Evolutionary conservation across 257 asterid species (phyloP), one percentile per base, ranked within the genome.

Genomic region (Plantago ovata): DNA sequence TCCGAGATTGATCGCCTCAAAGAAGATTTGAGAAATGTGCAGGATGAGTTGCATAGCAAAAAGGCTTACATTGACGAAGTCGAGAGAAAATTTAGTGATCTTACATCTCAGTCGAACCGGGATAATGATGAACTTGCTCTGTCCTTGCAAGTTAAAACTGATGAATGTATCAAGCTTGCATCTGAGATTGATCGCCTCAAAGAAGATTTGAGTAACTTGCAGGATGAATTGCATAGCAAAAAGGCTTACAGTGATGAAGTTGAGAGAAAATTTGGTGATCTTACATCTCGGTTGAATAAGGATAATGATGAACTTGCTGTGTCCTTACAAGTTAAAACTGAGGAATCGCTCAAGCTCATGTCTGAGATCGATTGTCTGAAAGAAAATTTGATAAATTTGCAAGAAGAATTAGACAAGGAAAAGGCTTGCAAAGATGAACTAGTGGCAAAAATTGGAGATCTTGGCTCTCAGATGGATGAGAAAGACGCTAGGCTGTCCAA

Each of bases 281-380:
- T 91, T 53, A 70, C 76, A 44, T 73, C 70, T 47, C 80, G 73
- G 58, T 71, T 79, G 76, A 75, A 70, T 44, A 63, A 66, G 71
- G 89, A 80, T 65, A 87, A 84, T 65, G 72, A 77, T 63, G 77
- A 80, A 63, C 82, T 91, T 45, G 40, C 56, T 13, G 55, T 61
- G 56, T 50, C 75, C 56, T 76, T 88, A 20, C 74, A 59, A 58
- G 70, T 66, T 63, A 82, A 81, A 76, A 63, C 70, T 36, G 75
- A 69, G 58, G 94, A 83, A 66, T 77, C 78, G 61, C 57, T 36
- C 66, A 66, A 80, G 77, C 83, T 87, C 69, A 66, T 69, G 18
- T 62, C 81, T 50, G 93, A 87, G 63, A 68, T 78, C 62, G 67
- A 58, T 66, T 38, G 43, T 68, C 76, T 83, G 76, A 72, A 73